These are phyloP conservation scores for Nosema muscidifuracis DNA, from an alignment of 371 early-diverging fungal genomes.

Conservation along the genomic window DNA sequence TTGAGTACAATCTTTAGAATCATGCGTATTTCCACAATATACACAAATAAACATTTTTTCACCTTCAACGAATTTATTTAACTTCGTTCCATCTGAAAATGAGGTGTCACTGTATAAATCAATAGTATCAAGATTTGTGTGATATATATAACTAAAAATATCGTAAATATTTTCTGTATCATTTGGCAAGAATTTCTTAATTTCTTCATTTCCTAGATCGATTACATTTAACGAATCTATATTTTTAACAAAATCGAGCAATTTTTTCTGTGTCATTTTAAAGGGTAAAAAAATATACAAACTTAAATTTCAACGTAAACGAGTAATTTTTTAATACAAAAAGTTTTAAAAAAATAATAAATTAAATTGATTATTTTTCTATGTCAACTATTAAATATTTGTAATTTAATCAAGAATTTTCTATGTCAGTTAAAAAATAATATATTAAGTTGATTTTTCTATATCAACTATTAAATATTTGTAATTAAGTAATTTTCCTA, in stretches of 20 bases:
- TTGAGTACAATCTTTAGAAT: slow-evolving; percentile 17
- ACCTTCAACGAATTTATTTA: not conserved
- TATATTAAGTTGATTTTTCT: too few relatives aligned
- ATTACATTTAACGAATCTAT: not conserved
- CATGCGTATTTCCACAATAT: slow-evolving; percentile 20
- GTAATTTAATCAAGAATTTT: too few relatives aligned
- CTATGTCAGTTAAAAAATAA: too few relatives aligned
- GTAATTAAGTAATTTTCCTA: too few relatives aligned
- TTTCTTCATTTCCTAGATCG: not conserved
- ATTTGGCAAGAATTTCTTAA: not conserved
- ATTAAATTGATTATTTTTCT: too few relatives aligned
- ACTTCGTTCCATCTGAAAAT: not conserved
- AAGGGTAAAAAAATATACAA: not conserved
- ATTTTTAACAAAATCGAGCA: not conserved
- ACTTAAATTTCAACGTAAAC: not conserved
- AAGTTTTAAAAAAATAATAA: too few relatives aligned
- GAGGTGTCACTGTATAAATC: not conserved
- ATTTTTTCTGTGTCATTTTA: not conserved
- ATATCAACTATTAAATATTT: too few relatives aligned
- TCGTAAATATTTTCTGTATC: not conserved
- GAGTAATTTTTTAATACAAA: too few relatives aligned
- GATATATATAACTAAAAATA: slow-evolving; percentile 26
- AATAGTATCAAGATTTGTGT: slow-evolving; percentile 5
- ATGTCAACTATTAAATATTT: too few relatives aligned
- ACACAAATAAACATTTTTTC: not conserved